Percentiles rank a stretch among this genome's conserved stretches.
Evolutionary conservation across 305 asterid genomes (phyloP).

Genomic region (Striga hermonthica): DNA sequence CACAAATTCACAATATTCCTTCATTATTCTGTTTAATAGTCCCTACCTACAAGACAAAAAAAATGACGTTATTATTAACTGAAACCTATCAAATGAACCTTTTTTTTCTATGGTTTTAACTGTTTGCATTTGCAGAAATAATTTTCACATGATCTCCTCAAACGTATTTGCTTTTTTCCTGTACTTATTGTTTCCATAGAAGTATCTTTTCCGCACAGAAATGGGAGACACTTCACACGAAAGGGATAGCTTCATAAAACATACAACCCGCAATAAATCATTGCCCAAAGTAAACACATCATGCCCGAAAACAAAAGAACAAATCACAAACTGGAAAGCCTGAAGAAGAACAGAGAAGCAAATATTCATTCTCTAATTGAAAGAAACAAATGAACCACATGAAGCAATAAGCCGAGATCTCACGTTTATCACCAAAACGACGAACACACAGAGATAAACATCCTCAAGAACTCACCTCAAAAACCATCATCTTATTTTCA

Average conservation of each 20-base stretch:
- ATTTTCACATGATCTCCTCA: not conserved
- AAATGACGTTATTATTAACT: not conserved
- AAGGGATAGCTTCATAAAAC: too few relatives aligned
- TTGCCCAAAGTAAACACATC: too few relatives aligned
- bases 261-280: too few relatives aligned
- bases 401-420: constrained; percentile 11
- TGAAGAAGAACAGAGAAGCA: not conserved
- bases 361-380: not conserved
- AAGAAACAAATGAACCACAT: not conserved
- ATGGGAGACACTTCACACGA: not conserved
- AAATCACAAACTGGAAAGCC: too few relatives aligned
- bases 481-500: too few relatives aligned
- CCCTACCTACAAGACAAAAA: not conserved
- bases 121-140: not conserved
- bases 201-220: not conserved
- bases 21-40: not conserved
- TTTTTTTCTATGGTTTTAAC: not conserved
- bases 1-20: constrained; percentile 3
- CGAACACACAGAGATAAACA: too few relatives aligned
- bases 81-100: not conserved
- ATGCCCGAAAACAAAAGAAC: not conserved
- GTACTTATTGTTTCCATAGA: not conserved
- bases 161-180: not conserved
- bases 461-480: constrained; percentile 25
- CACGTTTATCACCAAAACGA: not conserved